These are phyloP conservation scores for Balakata baccata DNA, from an alignment of 345 rosid genomes.

Conservation along the genomic window DNA sequence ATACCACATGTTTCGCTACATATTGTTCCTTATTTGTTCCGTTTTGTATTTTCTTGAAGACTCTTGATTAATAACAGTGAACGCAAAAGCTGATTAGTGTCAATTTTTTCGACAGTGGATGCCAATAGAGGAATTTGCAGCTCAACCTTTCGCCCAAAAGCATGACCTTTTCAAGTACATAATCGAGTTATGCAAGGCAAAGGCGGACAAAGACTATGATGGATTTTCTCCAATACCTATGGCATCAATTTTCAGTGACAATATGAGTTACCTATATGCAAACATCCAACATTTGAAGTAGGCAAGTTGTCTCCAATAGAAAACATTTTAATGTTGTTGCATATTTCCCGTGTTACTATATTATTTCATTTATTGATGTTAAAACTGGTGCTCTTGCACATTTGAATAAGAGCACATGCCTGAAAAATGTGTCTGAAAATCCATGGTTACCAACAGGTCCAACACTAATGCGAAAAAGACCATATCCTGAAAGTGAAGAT, in stretches of 20 bases:
- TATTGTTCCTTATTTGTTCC: not conserved
- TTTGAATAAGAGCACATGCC: not conserved
- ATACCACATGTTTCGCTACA: not conserved
- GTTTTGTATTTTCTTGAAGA: not conserved
- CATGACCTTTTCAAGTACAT: conserved; percentile 45
- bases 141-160: conserved; percentile 57
- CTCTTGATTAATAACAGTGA: not conserved
- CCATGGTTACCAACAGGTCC: too few relatives aligned
- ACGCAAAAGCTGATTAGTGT: not conserved
- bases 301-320: conserved; percentile 13
- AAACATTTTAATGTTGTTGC: not conserved
- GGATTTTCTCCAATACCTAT: conserved; percentile 47
- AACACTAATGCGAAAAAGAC: too few relatives aligned
- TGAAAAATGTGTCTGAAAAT: not conserved
- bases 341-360: not conserved
- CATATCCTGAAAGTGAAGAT: not conserved
- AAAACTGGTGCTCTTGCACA: not conserved
- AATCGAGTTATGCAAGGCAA: conserved; percentile 45
- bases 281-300: conserved; percentile 39
- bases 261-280: conserved; percentile 42
- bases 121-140: conserved; percentile 65
- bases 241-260: conserved; percentile 28
- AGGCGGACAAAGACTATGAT: conserved; percentile 40
- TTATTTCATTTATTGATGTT: conserved; percentile 17
- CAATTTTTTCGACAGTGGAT: conserved; percentile 53